Evolutionary conservation across 2,329 filamentous ascomycete species (phyloP), one percentile per base, ranked within the genome.

Genomic region (Talaromyces amestolkiae): DNA sequence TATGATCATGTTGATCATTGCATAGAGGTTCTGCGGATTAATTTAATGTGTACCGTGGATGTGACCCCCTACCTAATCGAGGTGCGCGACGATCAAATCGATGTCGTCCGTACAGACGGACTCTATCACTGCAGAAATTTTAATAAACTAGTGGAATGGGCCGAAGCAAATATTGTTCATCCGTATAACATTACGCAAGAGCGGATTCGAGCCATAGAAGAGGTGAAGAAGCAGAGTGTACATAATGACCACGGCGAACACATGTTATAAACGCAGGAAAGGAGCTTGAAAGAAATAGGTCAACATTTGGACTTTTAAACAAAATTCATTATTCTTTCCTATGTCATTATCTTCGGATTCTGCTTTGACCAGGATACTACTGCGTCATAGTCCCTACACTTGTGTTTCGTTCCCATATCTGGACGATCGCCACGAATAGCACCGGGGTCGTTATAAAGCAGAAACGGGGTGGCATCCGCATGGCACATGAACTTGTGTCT

Each of bases 41-140:
- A 61, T 37, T 11, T 61, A 31, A 61, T 39, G 43, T 61, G 59
- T 22, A n/a, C 27, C 33, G 59, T 49, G 13, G 59, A 61, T 33
- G 43, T 35, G 27, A 61, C 59, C 13, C 59, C 59, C 11, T 61
- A 61, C 13, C 59, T 61, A n/a, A 61, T 61, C 22, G 41, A 61
- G 33, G 43, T 17, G 33, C 24, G 41, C 24, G 59, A 31, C 41
- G 24, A 35, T 61, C 43, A 43, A 24, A 22, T 51, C n/a, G n/a
- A 35, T 8, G 19, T 45, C 9, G 59, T 61, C 9, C 41, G 41
- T 49, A 49, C 59, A 35, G 41, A 49, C 13, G 41, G 13, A 24
- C n/a, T 49, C 33, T 49, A 61, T 35, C 45, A 49, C 27, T 61
- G 59, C 59, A 19, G 43, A 24, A 51, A 61, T 13, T 61, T 61